phyloP scores from a whole-genome alignment of 805 yeast species.

The Yamadazyma olivae region DNA sequence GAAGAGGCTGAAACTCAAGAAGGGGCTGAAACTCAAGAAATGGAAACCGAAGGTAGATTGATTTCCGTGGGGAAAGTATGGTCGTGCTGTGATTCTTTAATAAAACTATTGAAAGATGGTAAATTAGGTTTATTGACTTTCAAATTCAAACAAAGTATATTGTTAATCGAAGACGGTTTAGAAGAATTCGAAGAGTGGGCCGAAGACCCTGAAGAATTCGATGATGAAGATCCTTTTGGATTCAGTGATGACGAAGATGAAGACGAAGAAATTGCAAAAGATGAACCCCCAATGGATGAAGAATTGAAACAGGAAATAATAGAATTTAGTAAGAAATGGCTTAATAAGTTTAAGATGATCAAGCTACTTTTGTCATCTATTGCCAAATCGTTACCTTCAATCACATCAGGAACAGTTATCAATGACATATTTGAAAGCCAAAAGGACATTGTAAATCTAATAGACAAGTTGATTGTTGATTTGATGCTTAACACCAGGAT shows the following conservation, averaged over 20 bases:
- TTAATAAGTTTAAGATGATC: constrained; percentile 51
- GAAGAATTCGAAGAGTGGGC: constrained; percentile 70
- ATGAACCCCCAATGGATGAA: constrained; percentile 17
- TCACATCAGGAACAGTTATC: constrained; percentile 38
- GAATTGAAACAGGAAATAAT: constrained; percentile 28
- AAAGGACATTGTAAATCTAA: constrained; percentile 36
- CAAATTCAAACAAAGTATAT: constrained; percentile 42
- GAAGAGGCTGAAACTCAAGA: background rate
- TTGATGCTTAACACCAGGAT: constrained; percentile 48
- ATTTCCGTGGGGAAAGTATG: constrained; percentile 44
- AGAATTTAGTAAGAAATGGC: constrained; percentile 47
- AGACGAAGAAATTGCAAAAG: constrained; percentile 15
- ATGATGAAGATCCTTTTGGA: constrained; percentile 57
- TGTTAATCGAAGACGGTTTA: constrained; percentile 54
- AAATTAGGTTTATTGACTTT: constrained; percentile 50
- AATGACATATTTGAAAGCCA: constrained; percentile 48
- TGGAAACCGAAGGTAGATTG: constrained; percentile 23
- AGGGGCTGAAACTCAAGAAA: constrained; percentile 1
- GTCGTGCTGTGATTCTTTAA: constrained; percentile 58
- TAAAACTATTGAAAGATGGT: constrained; percentile 44
- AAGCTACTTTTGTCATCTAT: constrained; percentile 58
- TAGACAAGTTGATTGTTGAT: constrained; percentile 61
- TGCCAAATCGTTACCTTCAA: constrained; percentile 53
- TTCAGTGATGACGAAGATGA: constrained; percentile 29
- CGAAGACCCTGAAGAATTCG: constrained; percentile 50